These are phyloP conservation scores for Metrosideros polymorpha DNA, from an alignment of 441 rosid genomes.

Conservation along the genomic window DNA sequence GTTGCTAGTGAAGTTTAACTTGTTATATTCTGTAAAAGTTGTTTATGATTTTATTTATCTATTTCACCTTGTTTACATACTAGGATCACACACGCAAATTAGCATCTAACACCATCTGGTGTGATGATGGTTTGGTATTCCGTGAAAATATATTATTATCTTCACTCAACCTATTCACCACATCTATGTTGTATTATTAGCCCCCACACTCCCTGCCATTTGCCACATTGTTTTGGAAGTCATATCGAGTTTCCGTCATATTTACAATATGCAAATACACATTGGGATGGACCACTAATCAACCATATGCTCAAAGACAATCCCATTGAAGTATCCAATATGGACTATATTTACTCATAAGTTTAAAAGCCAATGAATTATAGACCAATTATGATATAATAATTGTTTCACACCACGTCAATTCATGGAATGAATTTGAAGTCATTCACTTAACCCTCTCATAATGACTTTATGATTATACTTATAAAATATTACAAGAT, in stretches of 20 bases:
- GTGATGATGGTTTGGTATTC: no score
- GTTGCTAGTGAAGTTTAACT: no score
- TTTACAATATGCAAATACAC: neutral
- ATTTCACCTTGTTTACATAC: no score
- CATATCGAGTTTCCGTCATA: neutral
- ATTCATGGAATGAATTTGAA: neutral
- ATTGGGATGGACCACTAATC: neutral
- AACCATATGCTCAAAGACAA: neutral
- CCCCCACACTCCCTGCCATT: no score
- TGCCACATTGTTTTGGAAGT: neutral
- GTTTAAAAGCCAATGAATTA: neutral
- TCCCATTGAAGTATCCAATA: neutral
- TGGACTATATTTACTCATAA: neutral
- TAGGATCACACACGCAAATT: no score
- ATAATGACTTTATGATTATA: neutral
- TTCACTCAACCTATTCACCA: no score
- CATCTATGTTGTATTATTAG: no score
- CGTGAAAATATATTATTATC: no score
- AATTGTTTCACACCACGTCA: neutral
- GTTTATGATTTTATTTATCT: no score
- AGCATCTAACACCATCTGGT: no score
- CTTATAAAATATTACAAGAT: neutral
- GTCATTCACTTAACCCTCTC: neutral
- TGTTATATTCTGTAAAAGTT: no score
- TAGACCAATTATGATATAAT: neutral